Base-by-base conservation (phyloP, 2,329 filamentous ascomycete genomes). In the Ophiocordyceps robertsii region DNA sequence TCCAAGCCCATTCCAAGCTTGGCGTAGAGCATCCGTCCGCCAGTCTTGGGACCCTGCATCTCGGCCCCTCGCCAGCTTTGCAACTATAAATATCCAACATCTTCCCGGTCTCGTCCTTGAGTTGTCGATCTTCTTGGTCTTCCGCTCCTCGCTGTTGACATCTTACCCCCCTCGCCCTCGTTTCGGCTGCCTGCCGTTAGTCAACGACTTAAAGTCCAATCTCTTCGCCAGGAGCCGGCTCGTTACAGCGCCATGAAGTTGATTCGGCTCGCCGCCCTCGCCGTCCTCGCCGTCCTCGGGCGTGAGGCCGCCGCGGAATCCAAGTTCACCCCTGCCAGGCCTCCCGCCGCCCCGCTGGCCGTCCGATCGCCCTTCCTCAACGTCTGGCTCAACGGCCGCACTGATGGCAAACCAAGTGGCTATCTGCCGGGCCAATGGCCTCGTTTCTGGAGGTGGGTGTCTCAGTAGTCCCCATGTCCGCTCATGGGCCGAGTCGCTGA, bases 351-450 rank as follows among this genome's bases (percentile, higher is more conserved):
- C 27, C 84, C 84, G 12, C 61, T 90, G 30, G 82, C 82, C 37
- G 84, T 89, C 37, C 78, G 76, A 47, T 82, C 78, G 10, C 84
- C 84, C 0, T 90, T 89, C 51, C 61, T 89, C 14, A 86, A 75
- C 55, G 74, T 77, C 13, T 86, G 82, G 80, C 67, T 82, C 36
- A 62, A 73, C 44, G 77, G 71, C 10, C 79, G 78, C 2, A 73
- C 65, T 27, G 68, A 77, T 55, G 75, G 72, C 19, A 72, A 74
- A 10, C 75, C 80, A 53, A 77, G 78, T 30, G 80, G 80, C 1
- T 73, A 81, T 45, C 67, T 88, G 29, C 73, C 82, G 0, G 81
- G 82, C 2, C 61, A 77, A 53, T 88, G 80, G 80, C 73, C 81
- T 1, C 67, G 64, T 1, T 84, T 84, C 50, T 87, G 80, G 76